Base-by-base conservation (phyloP, 192 early-diverging fungal genomes). In the Coemansia sp. region DNA sequence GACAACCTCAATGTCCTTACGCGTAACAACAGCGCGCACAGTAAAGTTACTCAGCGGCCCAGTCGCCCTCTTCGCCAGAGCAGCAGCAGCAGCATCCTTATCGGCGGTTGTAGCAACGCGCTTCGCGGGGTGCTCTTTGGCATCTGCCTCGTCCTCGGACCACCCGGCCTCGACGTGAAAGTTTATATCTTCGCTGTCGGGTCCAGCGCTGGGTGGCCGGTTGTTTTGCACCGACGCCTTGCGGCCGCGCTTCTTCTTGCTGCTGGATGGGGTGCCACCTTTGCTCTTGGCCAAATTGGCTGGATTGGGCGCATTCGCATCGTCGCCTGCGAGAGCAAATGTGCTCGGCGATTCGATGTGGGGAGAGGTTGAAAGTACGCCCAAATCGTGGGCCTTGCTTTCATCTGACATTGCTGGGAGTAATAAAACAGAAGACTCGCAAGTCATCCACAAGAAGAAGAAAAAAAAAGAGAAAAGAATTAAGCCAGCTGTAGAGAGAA, bases 131-230 rank as follows among this genome's bases (percentile, higher is more conserved):
- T 58, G 71, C 42, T 77, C 80, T 28, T 77, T 77, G 7, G 77
- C 68, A 21, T 83, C 61, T 28, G 68, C 71, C 11, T 83, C 75
- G 41, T 83, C 80, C 34, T 82, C 79, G 2, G 79, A 82, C 79
- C 79, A 82, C 13, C 61, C 73, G 10, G 79, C 66, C 18, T 82
- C 79, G 5, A 73, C 73, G 35, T 82, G 73, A 1, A 82, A 65
- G 39, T 82, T 82, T 58, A 82, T 71, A 37, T 82, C 79, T 50
- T 83, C 80, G 52, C 59, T 55, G 23, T 70, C 66, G 8, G 43
- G 42, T 14, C 70, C 69, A 20, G 20, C 62, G 14, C 38, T 38
- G 16, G 52, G 43, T 0, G 45, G 52, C 14, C 47, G 11, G 61
- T 70, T 73, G 59, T 26, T 36, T 13, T 60, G 65, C 59, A 36